Evolutionary conservation across 257 asterid species (phyloP).

Genomic region (Solanum habrochaites): DNA sequence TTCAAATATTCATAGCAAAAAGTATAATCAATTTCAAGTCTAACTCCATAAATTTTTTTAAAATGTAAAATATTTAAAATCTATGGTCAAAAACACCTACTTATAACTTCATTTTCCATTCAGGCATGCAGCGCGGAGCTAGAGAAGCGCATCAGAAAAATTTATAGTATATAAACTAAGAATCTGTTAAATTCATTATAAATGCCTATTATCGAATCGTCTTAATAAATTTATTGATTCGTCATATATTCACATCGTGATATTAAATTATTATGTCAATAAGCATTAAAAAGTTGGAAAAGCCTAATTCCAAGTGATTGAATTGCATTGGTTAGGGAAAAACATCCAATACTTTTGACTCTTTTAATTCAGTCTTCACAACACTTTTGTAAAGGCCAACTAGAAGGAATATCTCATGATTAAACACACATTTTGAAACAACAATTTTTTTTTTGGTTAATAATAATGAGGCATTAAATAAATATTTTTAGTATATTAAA

Average conservation of each 20-base stretch:
- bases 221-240: neutral
- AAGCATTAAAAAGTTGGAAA: slow-evolving; percentile 1
- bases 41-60: neutral
- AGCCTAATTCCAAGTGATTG: slow-evolving; percentile 42
- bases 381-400: neutral
- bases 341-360: slow-evolving; percentile 26
- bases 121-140: neutral
- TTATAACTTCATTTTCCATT: neutral
- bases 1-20: neutral
- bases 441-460: neutral
- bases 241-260: neutral
- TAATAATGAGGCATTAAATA: neutral
- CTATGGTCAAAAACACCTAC: neutral
- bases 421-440: neutral
- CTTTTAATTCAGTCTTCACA: neutral
- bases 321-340: neutral
- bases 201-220: neutral
- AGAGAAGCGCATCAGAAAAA: neutral
- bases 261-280: neutral
- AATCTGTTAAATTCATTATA: neutral
- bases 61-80: neutral
- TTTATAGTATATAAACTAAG: neutral
- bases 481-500: neutral
- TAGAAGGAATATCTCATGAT: neutral
- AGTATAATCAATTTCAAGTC: neutral